Conservation (phyloP, 2,329 filamentous ascomycete genomes). For the Didymella sp. region DNA sequence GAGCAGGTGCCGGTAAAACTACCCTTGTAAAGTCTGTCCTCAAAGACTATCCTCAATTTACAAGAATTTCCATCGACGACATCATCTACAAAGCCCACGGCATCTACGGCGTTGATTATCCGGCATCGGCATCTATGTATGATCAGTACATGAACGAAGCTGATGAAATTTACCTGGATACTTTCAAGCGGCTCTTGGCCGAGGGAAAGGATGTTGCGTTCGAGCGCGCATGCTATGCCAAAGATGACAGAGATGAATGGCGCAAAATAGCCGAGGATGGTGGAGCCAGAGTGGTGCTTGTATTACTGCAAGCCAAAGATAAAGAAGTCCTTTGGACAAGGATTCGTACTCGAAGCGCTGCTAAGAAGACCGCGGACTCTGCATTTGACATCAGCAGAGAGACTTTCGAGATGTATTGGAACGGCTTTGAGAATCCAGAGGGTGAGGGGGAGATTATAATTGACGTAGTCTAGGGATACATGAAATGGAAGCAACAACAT, state of each 20-base stretch:
- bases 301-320: conserved; percentile 15
- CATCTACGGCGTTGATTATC: conserved; percentile 22
- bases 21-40: conserved; percentile 17
- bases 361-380: conserved; percentile 16
- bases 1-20: conserved; percentile 20
- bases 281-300: conserved; percentile 17
- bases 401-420: conserved; percentile 21
- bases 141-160: conserved; percentile 14
- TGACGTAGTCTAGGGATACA: conserved; percentile 1
- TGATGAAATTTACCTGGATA: conserved; percentile 6
- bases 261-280: conserved; percentile 8
- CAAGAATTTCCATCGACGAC: conserved; percentile 17
- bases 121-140: conserved; percentile 9
- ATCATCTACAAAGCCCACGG: conserved; percentile 17
- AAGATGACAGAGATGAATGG: conserved; percentile 18
- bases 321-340: conserved; percentile 20
- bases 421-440: conserved; percentile 19
- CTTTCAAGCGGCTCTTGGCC: conserved; percentile 5
- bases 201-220: conserved; percentile 14
- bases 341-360: conserved; percentile 12
- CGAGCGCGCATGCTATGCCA: conserved; percentile 23
- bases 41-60: conserved; percentile 7
- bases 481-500: not conserved
- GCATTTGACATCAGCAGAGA: conserved; percentile 19
- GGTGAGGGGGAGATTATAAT: conserved; percentile 17